phyloP scores from a whole-genome alignment of 371 early-diverging fungal genomes.

The Mortierella sp. region DNA sequence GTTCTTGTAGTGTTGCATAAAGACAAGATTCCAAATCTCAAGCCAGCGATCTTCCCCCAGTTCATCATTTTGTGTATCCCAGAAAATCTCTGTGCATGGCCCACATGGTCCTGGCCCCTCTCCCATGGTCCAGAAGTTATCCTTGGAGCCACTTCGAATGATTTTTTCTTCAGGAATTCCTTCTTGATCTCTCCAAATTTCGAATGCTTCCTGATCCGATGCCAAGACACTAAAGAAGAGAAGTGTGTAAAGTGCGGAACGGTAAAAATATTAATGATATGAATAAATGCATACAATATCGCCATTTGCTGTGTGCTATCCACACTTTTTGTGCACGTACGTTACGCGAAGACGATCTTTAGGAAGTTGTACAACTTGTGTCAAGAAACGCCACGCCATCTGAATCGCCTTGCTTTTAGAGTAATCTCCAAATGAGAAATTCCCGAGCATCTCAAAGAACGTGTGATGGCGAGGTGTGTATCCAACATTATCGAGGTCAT shows the following conservation, averaged over 20 bases:
- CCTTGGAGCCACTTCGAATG: slow-evolving; percentile 68
- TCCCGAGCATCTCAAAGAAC: slow-evolving; percentile 90
- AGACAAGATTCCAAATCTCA: slow-evolving; percentile 90
- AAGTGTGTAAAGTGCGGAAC: background rate
- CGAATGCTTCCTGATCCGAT: slow-evolving; percentile 73
- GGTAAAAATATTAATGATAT: background rate
- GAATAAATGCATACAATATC: no score
- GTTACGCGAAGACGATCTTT: slow-evolving; percentile 73
- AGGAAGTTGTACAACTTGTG: slow-evolving; percentile 73
- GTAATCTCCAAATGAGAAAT: slow-evolving; percentile 83
- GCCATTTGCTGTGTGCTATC: no score
- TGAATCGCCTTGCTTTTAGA: slow-evolving; percentile 71
- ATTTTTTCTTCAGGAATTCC: slow-evolving; percentile 74
- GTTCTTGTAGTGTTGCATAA: slow-evolving; percentile 79
- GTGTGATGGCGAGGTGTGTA: slow-evolving; percentile 85
- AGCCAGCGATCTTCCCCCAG: slow-evolving; percentile 74
- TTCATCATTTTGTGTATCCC: slow-evolving; percentile 74
- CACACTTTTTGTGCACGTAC: slow-evolving; percentile 53
- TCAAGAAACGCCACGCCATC: slow-evolving; percentile 80
- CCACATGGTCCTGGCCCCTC: slow-evolving; percentile 88
- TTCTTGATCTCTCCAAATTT: slow-evolving; percentile 73
- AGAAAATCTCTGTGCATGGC: slow-evolving; percentile 86
- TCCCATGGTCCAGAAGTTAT: slow-evolving; percentile 92
- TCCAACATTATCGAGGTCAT: slow-evolving; percentile 87
- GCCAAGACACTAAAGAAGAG: slow-evolving; percentile 66